Evolutionary conservation across 768 basidiomycete genomes (phyloP).

Genomic region (Mycena leptocephala): DNA sequence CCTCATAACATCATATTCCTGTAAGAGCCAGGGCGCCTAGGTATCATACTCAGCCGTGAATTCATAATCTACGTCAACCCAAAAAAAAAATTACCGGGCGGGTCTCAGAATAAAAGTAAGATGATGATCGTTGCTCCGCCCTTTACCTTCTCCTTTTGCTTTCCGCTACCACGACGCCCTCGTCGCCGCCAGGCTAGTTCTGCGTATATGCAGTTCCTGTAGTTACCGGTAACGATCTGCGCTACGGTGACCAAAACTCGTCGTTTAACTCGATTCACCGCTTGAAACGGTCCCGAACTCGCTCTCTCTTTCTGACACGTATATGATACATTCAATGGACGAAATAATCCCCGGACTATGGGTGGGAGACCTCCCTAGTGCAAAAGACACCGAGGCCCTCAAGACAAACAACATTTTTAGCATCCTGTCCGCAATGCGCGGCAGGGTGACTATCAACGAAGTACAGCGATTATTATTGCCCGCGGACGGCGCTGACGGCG

Average conservation of each 20-base stretch:
- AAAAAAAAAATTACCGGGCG: not conserved
- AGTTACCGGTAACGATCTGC: conserved; percentile 2
- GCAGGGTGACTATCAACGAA: conserved; percentile 76
- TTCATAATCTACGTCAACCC: no score
- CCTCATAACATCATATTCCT: no score
- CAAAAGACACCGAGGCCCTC: conserved; percentile 73
- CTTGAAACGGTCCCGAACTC: conserved; percentile 3
- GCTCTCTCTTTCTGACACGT: not conserved
- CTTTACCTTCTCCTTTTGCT: not conserved
- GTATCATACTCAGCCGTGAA: no score
- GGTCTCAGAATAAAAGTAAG: not conserved
- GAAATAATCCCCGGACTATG: conserved; percentile 86
- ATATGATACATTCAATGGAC: conserved; percentile 66
- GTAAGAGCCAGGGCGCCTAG: no score
- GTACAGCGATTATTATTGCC: conserved; percentile 52
- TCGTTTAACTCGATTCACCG: no score
- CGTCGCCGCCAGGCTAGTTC: not conserved
- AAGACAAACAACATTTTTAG: conserved; percentile 83
- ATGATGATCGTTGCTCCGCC: conserved; percentile 5
- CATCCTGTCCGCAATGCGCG: conserved; percentile 82
- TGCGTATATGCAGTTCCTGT: not conserved
- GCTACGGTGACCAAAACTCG: not conserved
- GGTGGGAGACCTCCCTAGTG: conserved; percentile 87
- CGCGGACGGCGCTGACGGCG: conserved; percentile 3
- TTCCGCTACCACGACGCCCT: not conserved